phyloP scores from a whole-genome alignment of 192 early-diverging fungal genomes.

The Lobosporangium transversale region DNA sequence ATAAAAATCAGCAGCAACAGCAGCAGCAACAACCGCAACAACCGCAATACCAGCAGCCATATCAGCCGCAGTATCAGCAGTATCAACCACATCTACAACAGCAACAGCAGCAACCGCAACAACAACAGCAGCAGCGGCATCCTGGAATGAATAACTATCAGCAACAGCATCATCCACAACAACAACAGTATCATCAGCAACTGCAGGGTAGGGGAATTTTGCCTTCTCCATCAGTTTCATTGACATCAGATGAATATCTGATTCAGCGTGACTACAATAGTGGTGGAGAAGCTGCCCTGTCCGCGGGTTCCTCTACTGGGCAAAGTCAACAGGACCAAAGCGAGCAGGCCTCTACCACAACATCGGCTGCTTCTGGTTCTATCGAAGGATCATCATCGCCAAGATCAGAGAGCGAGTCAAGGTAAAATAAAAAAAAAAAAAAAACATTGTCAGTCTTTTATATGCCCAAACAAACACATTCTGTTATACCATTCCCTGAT shows the following conservation, averaged over 20 bases:
- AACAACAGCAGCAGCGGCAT: constrained; percentile 16
- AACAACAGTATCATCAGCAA: constrained; percentile 18
- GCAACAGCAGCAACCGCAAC: constrained; percentile 10
- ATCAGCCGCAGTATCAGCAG: constrained; percentile 11
- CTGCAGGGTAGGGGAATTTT: constrained; percentile 5
- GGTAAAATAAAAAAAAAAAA: background rate
- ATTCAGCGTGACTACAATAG: constrained; percentile 8
- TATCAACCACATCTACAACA: background rate
- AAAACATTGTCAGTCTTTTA: background rate
- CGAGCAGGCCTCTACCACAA: constrained; percentile 6
- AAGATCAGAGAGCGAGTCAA: constrained; percentile 16
- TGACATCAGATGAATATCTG: constrained; percentile 8
- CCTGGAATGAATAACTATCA: constrained; percentile 1
- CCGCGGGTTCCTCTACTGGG: constrained; percentile 4
- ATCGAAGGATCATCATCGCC: constrained; percentile 16
- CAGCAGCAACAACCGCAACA: constrained; percentile 14
- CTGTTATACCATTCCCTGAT: no score
- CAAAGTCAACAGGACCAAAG: constrained; percentile 8
- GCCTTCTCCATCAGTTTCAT: constrained; percentile 12
- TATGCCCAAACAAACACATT: no score
- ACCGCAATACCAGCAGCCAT: background rate
- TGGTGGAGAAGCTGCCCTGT: background rate
- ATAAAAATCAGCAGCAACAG: constrained; percentile 10
- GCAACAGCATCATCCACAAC: constrained; percentile 12
- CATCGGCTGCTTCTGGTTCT: background rate